phyloP scores from a whole-genome alignment of 2,329 filamentous ascomycete species.

The Tolypocladium tundrense region DNA sequence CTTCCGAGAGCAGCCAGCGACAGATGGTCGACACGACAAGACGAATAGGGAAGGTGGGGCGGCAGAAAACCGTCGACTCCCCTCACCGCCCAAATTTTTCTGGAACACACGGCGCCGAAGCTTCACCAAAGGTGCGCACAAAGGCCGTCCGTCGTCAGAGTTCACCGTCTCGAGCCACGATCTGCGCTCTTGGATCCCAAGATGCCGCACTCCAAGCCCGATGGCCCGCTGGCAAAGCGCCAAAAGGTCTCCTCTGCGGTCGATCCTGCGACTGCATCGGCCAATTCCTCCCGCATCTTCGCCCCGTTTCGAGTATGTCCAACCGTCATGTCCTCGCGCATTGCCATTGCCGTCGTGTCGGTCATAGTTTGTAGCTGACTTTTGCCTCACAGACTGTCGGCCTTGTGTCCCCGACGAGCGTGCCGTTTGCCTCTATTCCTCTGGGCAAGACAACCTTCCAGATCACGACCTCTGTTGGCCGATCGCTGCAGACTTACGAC shows the following conservation, averaged over 20 bases:
- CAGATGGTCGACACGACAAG: no score
- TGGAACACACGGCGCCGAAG: constrained; percentile 3
- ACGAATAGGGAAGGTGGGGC: constrained; percentile 2
- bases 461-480: constrained; percentile 88
- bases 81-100: constrained; percentile 17
- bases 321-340: neutral
- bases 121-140: neutral
- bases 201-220: constrained; percentile 49
- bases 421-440: constrained; percentile 82
- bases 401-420: constrained; percentile 78
- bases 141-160: neutral
- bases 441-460: constrained; percentile 93
- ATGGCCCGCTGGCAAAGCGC: constrained; percentile 62
- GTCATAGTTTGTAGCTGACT: neutral
- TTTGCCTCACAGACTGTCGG: constrained; percentile 62
- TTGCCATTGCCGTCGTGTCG: neutral
- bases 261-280: constrained; percentile 25
- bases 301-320: constrained; percentile 75
- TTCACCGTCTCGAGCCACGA: neutral
- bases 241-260: constrained; percentile 49
- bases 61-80: constrained; percentile 9
- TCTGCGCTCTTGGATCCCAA: constrained; percentile 6
- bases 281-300: constrained; percentile 67
- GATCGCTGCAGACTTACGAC: constrained; percentile 91
- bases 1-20: neutral